Evolutionary conservation across 2,329 filamentous ascomycete genomes (phyloP).

Genomic region (Monosporascus ibericus): DNA sequence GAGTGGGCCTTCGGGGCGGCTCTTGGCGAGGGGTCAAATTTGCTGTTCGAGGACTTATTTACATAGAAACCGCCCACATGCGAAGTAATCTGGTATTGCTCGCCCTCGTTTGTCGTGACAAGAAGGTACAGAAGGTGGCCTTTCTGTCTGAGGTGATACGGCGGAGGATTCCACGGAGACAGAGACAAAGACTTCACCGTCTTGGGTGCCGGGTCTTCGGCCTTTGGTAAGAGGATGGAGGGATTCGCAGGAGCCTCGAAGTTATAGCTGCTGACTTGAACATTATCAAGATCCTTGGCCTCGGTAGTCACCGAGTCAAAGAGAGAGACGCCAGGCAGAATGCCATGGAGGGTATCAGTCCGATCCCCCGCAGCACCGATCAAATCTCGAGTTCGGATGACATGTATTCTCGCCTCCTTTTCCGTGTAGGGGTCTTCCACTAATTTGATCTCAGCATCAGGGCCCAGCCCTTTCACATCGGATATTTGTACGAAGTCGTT

Average conservation of each 20-base stretch:
- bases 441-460: constrained; percentile 72
- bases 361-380: constrained; percentile 88
- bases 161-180: constrained; percentile 94
- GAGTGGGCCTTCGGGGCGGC: constrained; percentile 69
- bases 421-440: constrained; percentile 97
- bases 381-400: constrained; percentile 84
- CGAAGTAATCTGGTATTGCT: constrained; percentile 88
- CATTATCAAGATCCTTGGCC: constrained; percentile 30
- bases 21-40: constrained; percentile 86
- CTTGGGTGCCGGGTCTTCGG: constrained; percentile 68
- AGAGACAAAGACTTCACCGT: constrained; percentile 84
- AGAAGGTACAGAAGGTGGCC: constrained; percentile 90
- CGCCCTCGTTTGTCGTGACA: constrained; percentile 86
- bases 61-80: constrained; percentile 95
- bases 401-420: constrained; percentile 93
- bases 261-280: constrained; percentile 55
- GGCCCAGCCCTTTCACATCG: constrained; percentile 73
- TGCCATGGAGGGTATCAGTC: constrained; percentile 79
- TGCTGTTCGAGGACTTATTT: constrained; percentile 91
- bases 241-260: constrained; percentile 65
- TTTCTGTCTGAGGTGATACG: constrained; percentile 82
- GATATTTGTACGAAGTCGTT: constrained; percentile 93
- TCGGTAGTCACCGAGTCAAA: constrained; percentile 68
- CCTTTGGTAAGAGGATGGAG: constrained; percentile 63
- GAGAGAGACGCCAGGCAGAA: constrained; percentile 77